Evolutionary conservation across 352 stramenopile species (phyloP), one percentile per base, ranked within the genome.

Genomic region (Phytophthora pini): DNA sequence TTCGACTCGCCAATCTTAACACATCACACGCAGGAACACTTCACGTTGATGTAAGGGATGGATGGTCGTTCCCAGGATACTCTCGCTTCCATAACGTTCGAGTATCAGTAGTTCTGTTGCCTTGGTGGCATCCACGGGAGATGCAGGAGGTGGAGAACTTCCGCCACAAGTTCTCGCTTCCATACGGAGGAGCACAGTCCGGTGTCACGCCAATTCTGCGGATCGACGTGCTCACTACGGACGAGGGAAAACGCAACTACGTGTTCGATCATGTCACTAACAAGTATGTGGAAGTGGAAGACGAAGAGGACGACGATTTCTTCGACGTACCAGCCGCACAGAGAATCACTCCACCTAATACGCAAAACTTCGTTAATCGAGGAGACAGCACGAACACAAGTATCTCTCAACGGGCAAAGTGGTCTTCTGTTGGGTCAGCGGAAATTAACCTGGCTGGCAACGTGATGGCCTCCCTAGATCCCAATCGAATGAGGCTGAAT

Each of bases 1-100:
- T 97, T 72, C 87, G 88, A 5, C 78, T 97, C 12, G 89, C 89
- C 4, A 95, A 97, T 56, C 63, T 97, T 17, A 95, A 95, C 48
- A 97, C 89, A 1, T 95, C 88, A 2, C 83, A 90, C 20, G 75
- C 87, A 20, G 89, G 89, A 11, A 92, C 79, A 3, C 67, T 97
- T 36, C 80, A 88, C 45, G 84, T 97, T 5, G 86, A 97, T 22
- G 69, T 97, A 44, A 71, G 89, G 29, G 89, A 97, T 57, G 89
- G 89, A 10, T 97, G 89, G 89, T 93, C 77, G 13, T 93, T 86
- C 44, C 89, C 89, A 3, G 76, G 72, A 0, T 97, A 95, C 63
- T 82, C 80, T 17, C 82, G 89, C 13, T 97, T 95, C 34, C 89
- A 97, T 31, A 90, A 97, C 46, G 87, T 94, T 13, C 77, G 84